Evolutionary conservation across 2,329 filamentous ascomycete genomes (phyloP), one percentile per base, ranked within the genome.

Genomic region (Aureobasidium subglaciale): DNA sequence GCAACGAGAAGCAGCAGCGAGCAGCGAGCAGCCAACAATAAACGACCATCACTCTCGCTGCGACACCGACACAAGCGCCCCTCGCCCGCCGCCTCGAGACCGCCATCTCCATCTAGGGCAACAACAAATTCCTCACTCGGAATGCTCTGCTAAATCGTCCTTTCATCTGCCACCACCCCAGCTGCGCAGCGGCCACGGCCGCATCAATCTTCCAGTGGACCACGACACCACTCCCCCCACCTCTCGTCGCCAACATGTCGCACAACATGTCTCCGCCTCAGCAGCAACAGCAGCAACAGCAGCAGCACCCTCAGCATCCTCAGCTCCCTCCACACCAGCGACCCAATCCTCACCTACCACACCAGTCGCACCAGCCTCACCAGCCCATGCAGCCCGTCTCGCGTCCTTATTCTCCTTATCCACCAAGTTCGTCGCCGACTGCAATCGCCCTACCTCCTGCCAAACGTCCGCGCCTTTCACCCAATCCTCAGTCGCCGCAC

Each of bases 401-500:
- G 22, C 42, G 40, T 15, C 60, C 65, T 18, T 67, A 63, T 48
- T 61, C 64, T 30, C 64, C 65, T 25, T 78, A 80, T 27, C 84
- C 81, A 56, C 78, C 79, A 32, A 78, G 83, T 22, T 85, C 85
- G 22, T 83, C 85, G 41, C 79, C 75, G 48, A 74, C 78, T 20
- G 64, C 69, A 66, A 70, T 72, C 67, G 73, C 86, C 71, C 80
- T 85, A 46, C 87, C 87, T 46, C 84, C 88, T 15, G 82, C 80
- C 58, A 92, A 93, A 74, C 81, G 87, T 68, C 85, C 80, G 68
- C 85, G 83, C 56, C 73, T 88, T 45, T 88, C 86, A 24, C 84
- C 86, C 50, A 84, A 84, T 56, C 80, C 84, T 30, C 73, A 78
- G n/a, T 84, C 86, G 50, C 77, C 66, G 37, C 53, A 68, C 34